Conservation (phyloP, 192 early-diverging fungal species). For the Linnemannia schmuckeri region DNA sequence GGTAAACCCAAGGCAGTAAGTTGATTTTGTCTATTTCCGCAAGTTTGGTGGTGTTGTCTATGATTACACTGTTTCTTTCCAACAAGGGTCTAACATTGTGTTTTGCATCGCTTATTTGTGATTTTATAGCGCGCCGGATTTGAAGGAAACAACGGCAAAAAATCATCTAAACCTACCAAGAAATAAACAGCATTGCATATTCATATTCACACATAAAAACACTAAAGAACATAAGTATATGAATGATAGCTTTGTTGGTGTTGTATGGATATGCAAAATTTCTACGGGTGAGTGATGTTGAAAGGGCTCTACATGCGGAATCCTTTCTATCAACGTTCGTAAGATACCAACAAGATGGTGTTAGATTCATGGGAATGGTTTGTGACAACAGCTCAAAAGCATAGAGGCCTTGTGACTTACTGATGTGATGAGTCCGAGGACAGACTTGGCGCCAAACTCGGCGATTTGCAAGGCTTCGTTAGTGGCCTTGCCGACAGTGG, state of each 20-base stretch:
- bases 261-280: neutral
- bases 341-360: neutral
- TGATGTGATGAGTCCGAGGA: constrained; percentile 58
- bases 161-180: constrained; percentile 57
- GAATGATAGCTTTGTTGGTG: neutral
- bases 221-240: neutral
- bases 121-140: constrained; percentile 44
- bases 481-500: constrained; percentile 65
- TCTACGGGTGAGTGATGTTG: neutral
- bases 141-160: constrained; percentile 54
- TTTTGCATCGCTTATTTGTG: neutral
- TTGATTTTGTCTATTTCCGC: neutral
- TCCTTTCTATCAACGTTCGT: constrained; percentile 27
- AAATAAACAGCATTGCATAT: constrained; percentile 56
- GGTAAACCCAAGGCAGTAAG: constrained; percentile 59
- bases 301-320: constrained; percentile 4
- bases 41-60: neutral
- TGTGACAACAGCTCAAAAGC: too few relatives aligned
- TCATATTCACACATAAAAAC: constrained; percentile 24
- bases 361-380: neutral
- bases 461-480: constrained; percentile 55
- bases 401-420: constrained; percentile 47
- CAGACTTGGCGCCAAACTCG: constrained; percentile 60
- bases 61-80: neutral
- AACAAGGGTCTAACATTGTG: constrained; percentile 2